Percentiles rank a stretch among this genome's conserved stretches.
Evolutionary conservation across 257 asterid species (phyloP).

Genomic region (Perilla frutescens): DNA sequence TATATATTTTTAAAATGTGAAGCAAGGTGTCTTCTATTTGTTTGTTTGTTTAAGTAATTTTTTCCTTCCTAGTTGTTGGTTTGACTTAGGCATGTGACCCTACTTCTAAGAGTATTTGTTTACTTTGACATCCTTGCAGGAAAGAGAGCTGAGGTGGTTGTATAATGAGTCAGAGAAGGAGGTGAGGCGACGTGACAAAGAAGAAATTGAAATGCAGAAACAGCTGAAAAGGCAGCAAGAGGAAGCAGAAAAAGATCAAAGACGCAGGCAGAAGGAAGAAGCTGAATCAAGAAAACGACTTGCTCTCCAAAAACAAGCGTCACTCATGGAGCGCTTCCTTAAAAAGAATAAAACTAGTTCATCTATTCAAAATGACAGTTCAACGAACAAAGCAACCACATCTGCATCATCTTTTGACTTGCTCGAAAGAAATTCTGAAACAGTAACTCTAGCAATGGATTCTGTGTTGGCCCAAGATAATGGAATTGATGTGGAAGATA

Average conservation of each 20-base stretch:
- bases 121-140: constrained; percentile 50
- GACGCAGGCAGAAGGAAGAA: constrained; percentile 89
- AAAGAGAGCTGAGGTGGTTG: constrained; percentile 70
- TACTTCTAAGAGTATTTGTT: constrained; percentile 20
- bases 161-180: constrained; percentile 86
- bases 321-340: constrained; percentile 90
- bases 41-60: background rate
- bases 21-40: too few species aligned
- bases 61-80: constrained; percentile 7
- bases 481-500: constrained; percentile 48
- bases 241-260: constrained; percentile 72
- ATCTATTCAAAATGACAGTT: constrained; percentile 43
- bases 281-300: constrained; percentile 65
- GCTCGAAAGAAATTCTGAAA: constrained; percentile 46
- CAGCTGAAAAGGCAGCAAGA: constrained; percentile 75
- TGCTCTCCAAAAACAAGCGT: constrained; percentile 85
- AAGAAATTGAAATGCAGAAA: constrained; percentile 72
- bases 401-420: constrained; percentile 39
- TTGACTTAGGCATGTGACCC: background rate
- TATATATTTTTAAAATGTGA: too few species aligned
- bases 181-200: constrained; percentile 72
- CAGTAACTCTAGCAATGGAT: constrained; percentile 75
- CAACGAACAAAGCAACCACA: constrained; percentile 42
- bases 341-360: constrained; percentile 53
- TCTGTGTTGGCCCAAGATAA: constrained; percentile 50